Evolutionary conservation across 805 yeast genomes (phyloP), one percentile per base, ranked within the genome.

Genomic region (Tetrapisispora pingtungensis): DNA sequence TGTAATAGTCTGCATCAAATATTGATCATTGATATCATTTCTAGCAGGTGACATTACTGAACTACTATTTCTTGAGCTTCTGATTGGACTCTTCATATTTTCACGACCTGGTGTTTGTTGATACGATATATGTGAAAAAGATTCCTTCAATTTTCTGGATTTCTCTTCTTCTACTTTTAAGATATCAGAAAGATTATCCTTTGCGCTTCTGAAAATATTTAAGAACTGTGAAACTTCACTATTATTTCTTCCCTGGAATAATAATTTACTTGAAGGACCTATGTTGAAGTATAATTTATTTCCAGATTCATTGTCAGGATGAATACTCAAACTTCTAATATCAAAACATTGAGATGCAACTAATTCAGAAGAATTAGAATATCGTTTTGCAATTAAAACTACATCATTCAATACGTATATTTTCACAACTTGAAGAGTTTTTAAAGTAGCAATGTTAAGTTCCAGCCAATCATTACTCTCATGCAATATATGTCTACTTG

Each of bases 401-500:
- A 80, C 71, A 61, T 89, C 97, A 57, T 83, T 88, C 52, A 89
- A 68, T 8, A 89, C 62, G 54, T 84, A 84, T 38, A 89, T 61
- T 55, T 84, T 94, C 4, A 82, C 79, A 2, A 86, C 80, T 51
- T 83, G 80, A 30, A 81, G 69, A 0, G 88, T 81, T 59, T 85
- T 85, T 76, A 86, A 78, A 12, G 95, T 86, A 0, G 93, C 88
- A 2, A 83, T 77, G 55, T 87, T 88, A 47, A 89, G 66, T 62
- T 88, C 96, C 46, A 74, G 77, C 96, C 96, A 89, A 40, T 88
- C 74, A 2, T 83, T 82, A 58, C 87, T 78, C 54, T 88, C 93
- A 10, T 79, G 74, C 17, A 86, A 65, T 2, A 88, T 75, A 61
- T 87, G 96, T 41, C 96, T 73, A 3, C 89, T 93, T 4, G 50